Conservation (phyloP, 352 stramenopile genomes). For the Globisporangium parvum region DNA sequence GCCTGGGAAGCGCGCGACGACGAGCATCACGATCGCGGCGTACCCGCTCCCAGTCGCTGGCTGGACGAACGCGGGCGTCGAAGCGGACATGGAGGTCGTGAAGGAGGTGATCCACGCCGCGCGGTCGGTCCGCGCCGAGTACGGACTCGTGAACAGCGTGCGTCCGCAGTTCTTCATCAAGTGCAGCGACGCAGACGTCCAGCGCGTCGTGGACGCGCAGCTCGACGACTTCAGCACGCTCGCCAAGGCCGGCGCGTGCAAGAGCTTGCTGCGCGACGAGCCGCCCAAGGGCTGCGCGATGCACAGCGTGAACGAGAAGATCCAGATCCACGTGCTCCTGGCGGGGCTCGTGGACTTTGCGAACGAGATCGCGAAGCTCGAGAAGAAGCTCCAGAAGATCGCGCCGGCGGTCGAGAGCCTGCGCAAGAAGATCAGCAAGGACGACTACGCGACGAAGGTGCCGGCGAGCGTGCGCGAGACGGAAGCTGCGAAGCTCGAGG, state of each 20-base stretch:
- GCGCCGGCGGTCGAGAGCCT: slow-evolving; percentile 63
- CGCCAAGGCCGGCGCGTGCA: slow-evolving; percentile 87
- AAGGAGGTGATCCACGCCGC: slow-evolving; percentile 95
- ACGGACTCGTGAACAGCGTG: slow-evolving; percentile 76
- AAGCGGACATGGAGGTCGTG: slow-evolving; percentile 90
- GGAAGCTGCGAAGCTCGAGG: slow-evolving; percentile 72
- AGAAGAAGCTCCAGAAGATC: slow-evolving; percentile 87
- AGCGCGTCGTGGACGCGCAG: slow-evolving; percentile 73
- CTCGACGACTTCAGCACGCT: slow-evolving; percentile 95
- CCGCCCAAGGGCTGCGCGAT: slow-evolving; percentile 87
- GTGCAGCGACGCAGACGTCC: slow-evolving; percentile 66
- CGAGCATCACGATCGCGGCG: slow-evolving; percentile 73
- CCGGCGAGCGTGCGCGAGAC: slow-evolving; percentile 72
- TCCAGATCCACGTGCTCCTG: slow-evolving; percentile 87
- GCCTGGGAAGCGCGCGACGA: slow-evolving; percentile 53
- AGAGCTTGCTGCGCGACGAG: slow-evolving; percentile 83
- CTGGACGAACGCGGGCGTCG: slow-evolving; percentile 87
- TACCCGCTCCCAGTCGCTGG: slow-evolving; percentile 67
- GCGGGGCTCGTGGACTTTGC: slow-evolving; percentile 81
- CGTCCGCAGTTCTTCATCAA: slow-evolving; percentile 88
- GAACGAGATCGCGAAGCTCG: slow-evolving; percentile 87
- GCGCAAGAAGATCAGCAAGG: slow-evolving; percentile 74
- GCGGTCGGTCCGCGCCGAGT: slow-evolving; percentile 91
- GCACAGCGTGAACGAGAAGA: slow-evolving; percentile 92
- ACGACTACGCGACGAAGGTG: slow-evolving; percentile 79